These are phyloP conservation scores for Tylopilus sp. DNA, from an alignment of 768 basidiomycete genomes.

Conservation along the genomic window DNA sequence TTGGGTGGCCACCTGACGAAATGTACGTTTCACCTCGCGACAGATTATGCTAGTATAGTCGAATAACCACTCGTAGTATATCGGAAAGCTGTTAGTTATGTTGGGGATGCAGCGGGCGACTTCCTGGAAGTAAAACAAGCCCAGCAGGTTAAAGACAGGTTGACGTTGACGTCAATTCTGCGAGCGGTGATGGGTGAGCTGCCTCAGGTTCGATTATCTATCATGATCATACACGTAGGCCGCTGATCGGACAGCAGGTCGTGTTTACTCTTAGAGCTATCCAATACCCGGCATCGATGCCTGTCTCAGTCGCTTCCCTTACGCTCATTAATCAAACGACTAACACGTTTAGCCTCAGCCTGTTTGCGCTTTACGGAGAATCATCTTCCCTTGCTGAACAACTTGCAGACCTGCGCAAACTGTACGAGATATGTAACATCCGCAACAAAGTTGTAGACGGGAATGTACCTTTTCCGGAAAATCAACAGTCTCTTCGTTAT, in stretches of 20 bases:
- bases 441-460: slow-evolving; percentile 61
- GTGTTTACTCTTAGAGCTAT: slow-evolving; percentile 63
- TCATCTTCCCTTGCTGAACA: slow-evolving; percentile 55
- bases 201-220: slow-evolving; percentile 46
- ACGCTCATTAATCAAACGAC: slow-evolving; percentile 56
- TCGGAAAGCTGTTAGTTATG: slow-evolving; percentile 16
- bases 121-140: slow-evolving; percentile 32
- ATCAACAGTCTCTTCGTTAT: slow-evolving; percentile 38
- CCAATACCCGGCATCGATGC: slow-evolving; percentile 58
- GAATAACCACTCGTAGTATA: slow-evolving; percentile 29
- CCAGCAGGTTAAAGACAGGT: slow-evolving; percentile 29
- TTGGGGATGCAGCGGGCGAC: slow-evolving; percentile 40
- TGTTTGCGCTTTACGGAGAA: slow-evolving; percentile 52
- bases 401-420: slow-evolving; percentile 49
- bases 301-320: slow-evolving; percentile 61
- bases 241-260: slow-evolving; percentile 36
- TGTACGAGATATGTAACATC: slow-evolving; percentile 63
- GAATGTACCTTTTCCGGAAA: slow-evolving; percentile 44
- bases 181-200: slow-evolving; percentile 54
- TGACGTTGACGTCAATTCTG: slow-evolving; percentile 39
- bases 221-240: neutral
- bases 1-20: slow-evolving; percentile 50
- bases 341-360: slow-evolving; percentile 43
- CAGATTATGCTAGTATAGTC: neutral
- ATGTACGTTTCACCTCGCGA: slow-evolving; percentile 37